Evolutionary conservation across 1,139 yeast species (phyloP), one percentile per base, ranked within the genome.

Genomic region (Nakaseomyces glabratus): DNA sequence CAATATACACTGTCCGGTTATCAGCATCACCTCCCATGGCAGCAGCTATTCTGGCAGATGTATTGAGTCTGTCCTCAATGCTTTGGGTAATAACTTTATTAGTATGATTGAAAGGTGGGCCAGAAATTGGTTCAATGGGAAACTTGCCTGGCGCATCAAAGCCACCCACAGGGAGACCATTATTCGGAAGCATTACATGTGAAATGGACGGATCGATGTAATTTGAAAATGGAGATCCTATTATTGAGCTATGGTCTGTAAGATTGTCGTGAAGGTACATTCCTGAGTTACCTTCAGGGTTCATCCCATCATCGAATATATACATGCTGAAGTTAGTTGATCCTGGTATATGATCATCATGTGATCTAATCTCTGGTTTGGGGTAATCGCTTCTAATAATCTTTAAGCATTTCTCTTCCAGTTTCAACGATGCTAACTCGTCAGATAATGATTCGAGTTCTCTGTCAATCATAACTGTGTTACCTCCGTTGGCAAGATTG

Each of bases 1-100:
- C 86, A 48, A 82, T 68, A 52, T 79, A 81, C 36, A 82, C 81
- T 1, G 90, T 80, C 61, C 93, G 66, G 49, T 81, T 81, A 23
- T 88, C 88, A 47, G 76, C 65, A 52, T 80, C 82, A 20, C 85
- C 85, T 13, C 85, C 86, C 29, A 81, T 81, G 40, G 73, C 73
- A 6, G 84, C 72, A 0, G 85, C 85, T 41, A 78, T 73, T 48
- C 77, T 77, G 17, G 82, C 79, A 13, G 86, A 84, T 7, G 82
- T 79, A 30, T 75, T 76, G 29, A 78, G 71, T 54, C 76, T 84
- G 52, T 76, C 78, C 28, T 70, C 69, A 28, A 70, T 49, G 1
- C 70, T 66, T 7, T 60, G 58, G 6, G 66, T 55, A 13, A 67
- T 47, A 24, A 26, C 30, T n/a, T 26, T 26, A 18, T 26, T 26